Conservation (phyloP, 2,329 filamentous ascomycete species). For the Cephalotrichum gorgonifer region DNA sequence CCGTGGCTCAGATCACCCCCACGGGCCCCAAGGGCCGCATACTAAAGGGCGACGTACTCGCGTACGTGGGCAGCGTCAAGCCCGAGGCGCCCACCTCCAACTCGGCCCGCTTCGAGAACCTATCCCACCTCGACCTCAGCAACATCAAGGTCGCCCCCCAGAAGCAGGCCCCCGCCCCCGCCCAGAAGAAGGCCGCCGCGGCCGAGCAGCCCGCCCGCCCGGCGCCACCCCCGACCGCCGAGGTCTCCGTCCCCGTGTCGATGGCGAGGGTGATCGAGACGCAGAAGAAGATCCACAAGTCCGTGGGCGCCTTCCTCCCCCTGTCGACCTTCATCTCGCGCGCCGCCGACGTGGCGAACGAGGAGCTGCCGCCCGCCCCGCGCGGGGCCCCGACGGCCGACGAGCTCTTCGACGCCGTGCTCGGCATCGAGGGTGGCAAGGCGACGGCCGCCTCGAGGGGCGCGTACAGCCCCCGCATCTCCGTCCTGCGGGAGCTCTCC, state of each 20-base stretch:
- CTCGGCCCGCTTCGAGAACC: slow-evolving; percentile 61
- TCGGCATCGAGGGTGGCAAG: slow-evolving; percentile 45
- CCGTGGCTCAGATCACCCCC: slow-evolving; percentile 71
- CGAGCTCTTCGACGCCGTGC: slow-evolving; percentile 81
- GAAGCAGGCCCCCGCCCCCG: slow-evolving; percentile 28
- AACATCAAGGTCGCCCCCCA: slow-evolving; percentile 75
- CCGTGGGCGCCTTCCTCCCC: slow-evolving; percentile 70
- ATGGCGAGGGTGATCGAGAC: slow-evolving; percentile 68
- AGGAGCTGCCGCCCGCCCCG: slow-evolving; percentile 62
- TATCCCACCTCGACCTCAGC: slow-evolving; percentile 80
- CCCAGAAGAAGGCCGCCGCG: slow-evolving; percentile 24
- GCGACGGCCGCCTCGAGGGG: slow-evolving; percentile 42
- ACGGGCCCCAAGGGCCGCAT: slow-evolving; percentile 82
- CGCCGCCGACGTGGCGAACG: slow-evolving; percentile 79
- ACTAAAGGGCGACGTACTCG: slow-evolving; percentile 90
- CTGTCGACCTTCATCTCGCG: slow-evolving; percentile 79
- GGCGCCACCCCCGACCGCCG: slow-evolving; percentile 31
- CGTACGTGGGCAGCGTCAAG: slow-evolving; percentile 72
- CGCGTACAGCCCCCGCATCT: slow-evolving; percentile 63
- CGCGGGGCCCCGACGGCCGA: slow-evolving; percentile 56
- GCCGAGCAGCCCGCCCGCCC: slow-evolving; percentile 27
- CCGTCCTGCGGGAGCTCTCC: slow-evolving; percentile 39
- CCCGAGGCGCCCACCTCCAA: slow-evolving; percentile 60
- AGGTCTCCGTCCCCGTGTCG: slow-evolving; percentile 66
- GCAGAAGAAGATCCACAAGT: slow-evolving; percentile 69